Conservation (phyloP, 106 monocot species). For the Hemerocallis citrina region DNA sequence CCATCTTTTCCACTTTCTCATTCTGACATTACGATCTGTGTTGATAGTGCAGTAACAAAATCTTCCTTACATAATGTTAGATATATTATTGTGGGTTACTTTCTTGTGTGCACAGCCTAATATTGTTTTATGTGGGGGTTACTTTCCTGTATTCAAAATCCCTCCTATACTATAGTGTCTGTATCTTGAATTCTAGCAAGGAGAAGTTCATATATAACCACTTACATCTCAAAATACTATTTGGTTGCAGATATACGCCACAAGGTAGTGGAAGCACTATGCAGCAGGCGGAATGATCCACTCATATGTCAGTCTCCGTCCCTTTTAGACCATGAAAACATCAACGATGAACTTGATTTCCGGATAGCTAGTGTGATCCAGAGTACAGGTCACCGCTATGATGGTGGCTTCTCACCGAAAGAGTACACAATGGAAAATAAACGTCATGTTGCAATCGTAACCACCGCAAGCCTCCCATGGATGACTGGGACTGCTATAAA, state of each 20-base stretch:
- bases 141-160: not conserved
- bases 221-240: not conserved
- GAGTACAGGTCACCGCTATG: constrained; percentile 75
- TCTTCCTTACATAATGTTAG: too few species aligned
- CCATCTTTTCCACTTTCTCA: not conserved
- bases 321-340: constrained; percentile 30
- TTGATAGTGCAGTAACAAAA: too few species aligned
- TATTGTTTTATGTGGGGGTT: not conserved
- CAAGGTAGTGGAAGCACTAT: constrained; percentile 70
- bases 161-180: not conserved
- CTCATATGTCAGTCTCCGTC: constrained; percentile 22
- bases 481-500: constrained; percentile 99
- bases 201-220: not conserved
- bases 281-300: constrained; percentile 47
- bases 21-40: not conserved
- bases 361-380: constrained; percentile 73
- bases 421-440: constrained; percentile 29
- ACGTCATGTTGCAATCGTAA: constrained; percentile 85
- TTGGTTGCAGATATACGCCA: constrained; percentile 60
- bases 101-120: too few species aligned
- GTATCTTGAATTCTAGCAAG: not conserved
- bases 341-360: constrained; percentile 70
- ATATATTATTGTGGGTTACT: too few species aligned
- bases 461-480: constrained; percentile 99
- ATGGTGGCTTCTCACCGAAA: constrained; percentile 32